Conservation (phyloP, 352 stramenopile species). For the Pythium volutum region DNA sequence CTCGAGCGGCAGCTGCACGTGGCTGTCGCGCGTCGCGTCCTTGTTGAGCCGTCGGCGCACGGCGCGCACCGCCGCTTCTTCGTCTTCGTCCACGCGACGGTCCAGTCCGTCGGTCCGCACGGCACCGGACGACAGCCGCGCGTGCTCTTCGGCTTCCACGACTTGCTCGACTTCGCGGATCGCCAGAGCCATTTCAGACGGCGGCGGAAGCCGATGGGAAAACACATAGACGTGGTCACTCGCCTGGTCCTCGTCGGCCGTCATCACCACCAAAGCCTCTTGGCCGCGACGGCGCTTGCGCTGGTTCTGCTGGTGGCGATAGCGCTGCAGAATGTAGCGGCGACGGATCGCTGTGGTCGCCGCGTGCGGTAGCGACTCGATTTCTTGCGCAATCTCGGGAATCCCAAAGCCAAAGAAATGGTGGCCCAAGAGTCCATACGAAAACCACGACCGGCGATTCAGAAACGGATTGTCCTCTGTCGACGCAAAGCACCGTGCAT, state of each 20-base stretch:
- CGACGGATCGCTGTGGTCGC: constrained; percentile 67
- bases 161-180: constrained; percentile 80
- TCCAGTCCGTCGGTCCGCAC: constrained; percentile 85
- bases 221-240: constrained; percentile 81
- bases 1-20: constrained; percentile 22
- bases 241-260: constrained; percentile 17
- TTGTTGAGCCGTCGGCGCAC: constrained; percentile 45
- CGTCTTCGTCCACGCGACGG: constrained; percentile 44
- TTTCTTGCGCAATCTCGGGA: constrained; percentile 54
- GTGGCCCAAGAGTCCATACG: constrained; percentile 64
- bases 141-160: constrained; percentile 77
- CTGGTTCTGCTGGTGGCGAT: constrained; percentile 33
- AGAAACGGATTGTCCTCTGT: constrained; percentile 71
- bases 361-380: constrained; percentile 72
- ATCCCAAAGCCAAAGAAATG: constrained; percentile 86
- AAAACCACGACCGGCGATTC: constrained; percentile 75
- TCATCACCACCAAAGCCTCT: constrained; percentile 12
- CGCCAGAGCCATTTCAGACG: constrained; percentile 72
- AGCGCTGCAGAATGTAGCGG: constrained; percentile 28
- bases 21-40: constrained; percentile 43
- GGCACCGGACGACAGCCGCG: constrained; percentile 79
- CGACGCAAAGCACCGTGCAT: constrained; percentile 28
- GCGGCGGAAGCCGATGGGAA: constrained; percentile 67
- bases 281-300: constrained; percentile 28
- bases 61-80: constrained; percentile 19